Evolutionary conservation across 352 stramenopile species (phyloP), one percentile per base, ranked within the genome.

Genomic region (Phytophthora chlamydospora): DNA sequence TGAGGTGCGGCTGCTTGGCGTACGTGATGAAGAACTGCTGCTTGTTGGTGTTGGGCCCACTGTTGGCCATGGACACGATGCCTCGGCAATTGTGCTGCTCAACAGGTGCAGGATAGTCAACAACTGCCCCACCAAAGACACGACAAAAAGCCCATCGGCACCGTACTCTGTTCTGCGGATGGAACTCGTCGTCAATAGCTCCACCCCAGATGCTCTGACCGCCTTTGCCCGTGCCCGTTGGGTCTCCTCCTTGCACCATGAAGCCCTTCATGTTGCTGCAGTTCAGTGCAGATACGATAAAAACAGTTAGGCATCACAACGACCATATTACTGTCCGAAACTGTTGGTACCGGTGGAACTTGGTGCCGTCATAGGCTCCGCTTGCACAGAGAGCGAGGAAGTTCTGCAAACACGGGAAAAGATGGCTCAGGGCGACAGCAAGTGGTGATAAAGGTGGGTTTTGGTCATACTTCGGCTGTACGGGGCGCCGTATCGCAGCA

Each of bases 11-110:
- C 65, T 99, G 95, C 66, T 94, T 94, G 67, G 93, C 90, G 60
- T 98, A 99, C 39, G 96, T 98, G 67, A 99, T 98, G 76, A 99
- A 99, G 68, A 99, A 99, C 76, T 99, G 96, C 56, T 93, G 93
- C 60, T 89, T 86, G 78, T 98, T 98, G 34, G 93, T 97, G 72
- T 96, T 92, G 24, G 92, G 81, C 1, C 89, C 88, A 58, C 82
- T 95, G 80, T 97, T 98, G 46, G 92, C 92, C 89, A 98, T 97
- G 17, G 90, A 96, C 27, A 98, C 85, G 61, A 97, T 93, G 33
- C 91, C 91, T 57, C 91, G 73, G 64, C 76, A 85, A 53, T 97
- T 96, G 72, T 97, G 90, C 79, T 91, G 43, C 13, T 50, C 27
- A 59, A 35, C n/a, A 61, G 39, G 14, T 55, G n/a, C 16, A 47